Evolutionary conservation across 495 filamentous ascomycete species (phyloP), one percentile per base, ranked within the genome.

Genomic region (Penicillium angulare): DNA sequence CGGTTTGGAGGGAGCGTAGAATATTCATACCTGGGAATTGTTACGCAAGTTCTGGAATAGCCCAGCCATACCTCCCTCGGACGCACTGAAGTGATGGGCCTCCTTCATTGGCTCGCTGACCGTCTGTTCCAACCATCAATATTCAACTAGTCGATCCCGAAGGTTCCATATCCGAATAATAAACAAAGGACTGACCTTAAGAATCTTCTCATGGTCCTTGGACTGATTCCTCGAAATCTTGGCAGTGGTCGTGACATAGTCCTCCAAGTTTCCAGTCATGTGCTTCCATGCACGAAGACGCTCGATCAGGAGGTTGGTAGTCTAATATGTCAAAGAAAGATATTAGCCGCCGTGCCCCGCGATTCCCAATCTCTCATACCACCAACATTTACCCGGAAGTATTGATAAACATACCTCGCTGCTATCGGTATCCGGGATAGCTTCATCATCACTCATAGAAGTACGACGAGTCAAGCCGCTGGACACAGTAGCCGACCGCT

Each of bases 221-320:
- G 89, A 84, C 53, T 95, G 84, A 12, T 81, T 79, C 67, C 84
- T 89, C 55, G 96, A 82, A 32, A 88, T 72, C 75, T 90, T 96
- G 64, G 95, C 90, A 18, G 87, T 89, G 9, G 85, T 82, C 32
- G 72, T 67, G 53, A 98, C 79, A 64, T 97, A 98, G 43, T 92
- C 88, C 68, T 97, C 91, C 22, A 98, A 72, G 65, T 96, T 92
- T 45, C 74, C 87, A 46, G 90, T 87, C 53, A 90, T 89, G 65
- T 98, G 95, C 63, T 97, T 98, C 88, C 89, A 98, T 27, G 95
- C 95, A 55, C 84, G 84, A 47, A 97, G 78, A 47, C 93, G 84
- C 71, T 97, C 86, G 16, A 86, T 73, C 43, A 98, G 83, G 20
- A 97, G 77, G 46, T 80, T 85, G 33, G 87, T 84, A 10, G 87